A percentile compares a stretch with the other conserved stretches of the same genome.
phyloP scores from a whole-genome alignment of 2,329 filamentous ascomycete genomes.

The Trichoderma harzianum region DNA sequence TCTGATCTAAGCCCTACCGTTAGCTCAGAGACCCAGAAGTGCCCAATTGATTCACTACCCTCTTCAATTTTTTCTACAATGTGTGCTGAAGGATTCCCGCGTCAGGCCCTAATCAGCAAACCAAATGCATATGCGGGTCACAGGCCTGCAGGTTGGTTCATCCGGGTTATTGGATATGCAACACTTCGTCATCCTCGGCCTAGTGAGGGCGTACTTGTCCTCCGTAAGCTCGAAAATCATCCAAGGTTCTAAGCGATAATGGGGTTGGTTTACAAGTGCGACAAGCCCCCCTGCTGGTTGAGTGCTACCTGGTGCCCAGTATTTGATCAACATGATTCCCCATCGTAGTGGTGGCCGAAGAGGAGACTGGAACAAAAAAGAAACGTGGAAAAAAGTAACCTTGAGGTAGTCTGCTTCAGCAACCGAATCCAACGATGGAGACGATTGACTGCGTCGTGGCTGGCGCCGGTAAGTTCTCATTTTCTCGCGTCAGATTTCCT shows the following conservation, averaged over 20 bases:
- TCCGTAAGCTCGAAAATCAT: not conserved
- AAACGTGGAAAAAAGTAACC: not conserved
- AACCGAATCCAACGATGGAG: constrained; percentile 34
- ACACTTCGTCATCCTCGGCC: not conserved
- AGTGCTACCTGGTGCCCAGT: not conserved
- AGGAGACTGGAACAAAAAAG: not conserved
- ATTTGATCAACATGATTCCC: constrained; percentile 12
- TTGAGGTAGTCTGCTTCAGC: not conserved
- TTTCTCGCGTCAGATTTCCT: not conserved
- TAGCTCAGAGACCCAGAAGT: not conserved
- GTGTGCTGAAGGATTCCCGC: not conserved
- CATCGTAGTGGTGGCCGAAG: not conserved
- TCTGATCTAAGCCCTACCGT: not conserved
- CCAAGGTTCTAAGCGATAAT: not conserved
- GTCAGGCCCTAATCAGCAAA: not conserved
- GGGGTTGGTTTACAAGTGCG: not conserved
- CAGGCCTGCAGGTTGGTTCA: not conserved
- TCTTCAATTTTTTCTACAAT: not conserved
- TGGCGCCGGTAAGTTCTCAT: constrained; percentile 47
- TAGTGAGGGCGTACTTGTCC: not conserved
- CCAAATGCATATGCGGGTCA: not conserved
- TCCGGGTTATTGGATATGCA: not conserved
- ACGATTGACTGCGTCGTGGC: constrained; percentile 46
- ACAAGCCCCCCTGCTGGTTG: not conserved
- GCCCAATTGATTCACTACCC: not conserved